These are phyloP conservation scores for Fonsecaea pedrosoi DNA, from an alignment of 2,329 filamentous ascomycete species.

Conservation along the genomic window DNA sequence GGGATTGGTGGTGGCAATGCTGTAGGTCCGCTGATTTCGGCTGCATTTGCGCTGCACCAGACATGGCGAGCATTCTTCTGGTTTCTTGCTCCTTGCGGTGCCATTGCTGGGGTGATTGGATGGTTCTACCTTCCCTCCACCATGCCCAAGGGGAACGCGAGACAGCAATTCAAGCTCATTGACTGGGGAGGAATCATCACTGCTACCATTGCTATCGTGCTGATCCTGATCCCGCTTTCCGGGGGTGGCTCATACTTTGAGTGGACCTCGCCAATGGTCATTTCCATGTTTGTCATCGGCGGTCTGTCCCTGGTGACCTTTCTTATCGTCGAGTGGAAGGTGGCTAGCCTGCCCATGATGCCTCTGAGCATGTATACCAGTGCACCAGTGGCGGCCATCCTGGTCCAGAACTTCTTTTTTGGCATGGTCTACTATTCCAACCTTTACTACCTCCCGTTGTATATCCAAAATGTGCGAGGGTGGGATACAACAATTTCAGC, in stretches of 20 bases:
- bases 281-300: constrained; percentile 64
- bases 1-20: constrained; percentile 56
- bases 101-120: constrained; percentile 55
- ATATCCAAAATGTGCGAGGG: constrained; percentile 20
- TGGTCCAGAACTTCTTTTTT: constrained; percentile 25
- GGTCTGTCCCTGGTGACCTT: constrained; percentile 57
- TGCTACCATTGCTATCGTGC: constrained; percentile 63
- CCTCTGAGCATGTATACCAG: constrained; percentile 44
- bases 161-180: constrained; percentile 60
- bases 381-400: constrained; percentile 15
- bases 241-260: constrained; percentile 65
- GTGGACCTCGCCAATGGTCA: constrained; percentile 64
- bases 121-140: constrained; percentile 61
- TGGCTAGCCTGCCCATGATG: constrained; percentile 65
- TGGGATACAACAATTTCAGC: constrained; percentile 17
- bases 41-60: constrained; percentile 52
- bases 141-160: constrained; percentile 55
- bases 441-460: constrained; percentile 21
- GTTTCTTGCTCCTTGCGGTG: constrained; percentile 60
- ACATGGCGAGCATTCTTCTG: constrained; percentile 58
- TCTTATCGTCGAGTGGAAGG: constrained; percentile 62
- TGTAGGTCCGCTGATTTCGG: constrained; percentile 56
- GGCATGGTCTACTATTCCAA: constrained; percentile 21
- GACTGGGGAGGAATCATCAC: constrained; percentile 65
- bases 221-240: constrained; percentile 69